Percentiles rank a stretch among this genome's conserved stretches.
Evolutionary conservation across 163 green algal genomes (phyloP).

Genomic region (Chlorella variabilis): DNA sequence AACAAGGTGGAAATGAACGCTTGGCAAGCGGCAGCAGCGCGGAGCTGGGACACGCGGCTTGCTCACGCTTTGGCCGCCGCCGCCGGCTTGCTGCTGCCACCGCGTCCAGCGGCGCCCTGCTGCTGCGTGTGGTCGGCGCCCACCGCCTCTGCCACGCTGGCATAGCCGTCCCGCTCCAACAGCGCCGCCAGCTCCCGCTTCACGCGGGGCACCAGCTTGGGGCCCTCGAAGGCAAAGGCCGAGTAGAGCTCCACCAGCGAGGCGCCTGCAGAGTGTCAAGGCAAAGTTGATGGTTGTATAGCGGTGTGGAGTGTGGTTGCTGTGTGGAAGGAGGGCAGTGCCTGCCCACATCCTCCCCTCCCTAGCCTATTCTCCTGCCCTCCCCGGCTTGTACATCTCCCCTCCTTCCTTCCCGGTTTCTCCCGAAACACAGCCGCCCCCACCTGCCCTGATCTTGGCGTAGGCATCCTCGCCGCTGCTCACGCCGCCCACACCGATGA

Average conservation of each 20-base stretch:
- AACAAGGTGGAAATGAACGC: no score
- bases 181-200: slow-evolving; percentile 90
- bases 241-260: slow-evolving; percentile 98
- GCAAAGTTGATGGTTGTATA: not conserved
- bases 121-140: slow-evolving; percentile 75
- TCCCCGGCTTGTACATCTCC: no score
- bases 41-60: no score
- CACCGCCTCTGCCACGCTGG: slow-evolving; percentile 85
- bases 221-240: slow-evolving; percentile 88
- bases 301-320: no score
- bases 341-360: no score
- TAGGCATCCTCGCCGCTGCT: slow-evolving; percentile 92
- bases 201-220: slow-evolving; percentile 83
- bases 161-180: slow-evolving; percentile 87
- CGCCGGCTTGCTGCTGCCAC: not conserved
- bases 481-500: slow-evolving; percentile 95
- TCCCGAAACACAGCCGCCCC: not conserved
- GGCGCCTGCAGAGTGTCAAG: slow-evolving; percentile 67
- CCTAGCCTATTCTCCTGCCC: no score
- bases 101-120: no score
- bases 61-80: not conserved
- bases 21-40: no score
- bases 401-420: no score
- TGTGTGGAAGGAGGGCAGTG: no score
- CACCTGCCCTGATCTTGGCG: slow-evolving; percentile 90